These are phyloP conservation scores for Xylaria sp. DNA, from an alignment of 2,329 filamentous ascomycete species.

Conservation along the genomic window DNA sequence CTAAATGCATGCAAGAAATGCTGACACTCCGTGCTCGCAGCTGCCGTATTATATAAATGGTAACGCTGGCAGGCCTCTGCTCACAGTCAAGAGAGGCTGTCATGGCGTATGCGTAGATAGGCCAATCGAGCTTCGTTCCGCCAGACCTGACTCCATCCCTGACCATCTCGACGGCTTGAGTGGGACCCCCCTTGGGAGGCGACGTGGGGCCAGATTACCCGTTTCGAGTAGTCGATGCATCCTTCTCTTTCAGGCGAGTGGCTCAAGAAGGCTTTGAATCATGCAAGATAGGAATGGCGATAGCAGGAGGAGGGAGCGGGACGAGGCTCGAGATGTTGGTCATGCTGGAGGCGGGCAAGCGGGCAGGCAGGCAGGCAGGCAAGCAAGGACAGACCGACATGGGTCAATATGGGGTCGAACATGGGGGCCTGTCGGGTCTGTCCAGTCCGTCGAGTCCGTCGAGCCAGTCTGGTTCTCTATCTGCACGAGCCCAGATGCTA, in stretches of 20 bases:
- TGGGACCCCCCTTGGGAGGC: conserved; percentile 24
- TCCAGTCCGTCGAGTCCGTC: not conserved
- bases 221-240: conserved; percentile 26
- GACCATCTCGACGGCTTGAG: conserved; percentile 27
- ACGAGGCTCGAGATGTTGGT: conserved; percentile 34
- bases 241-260: conserved; percentile 20
- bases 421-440: not conserved
- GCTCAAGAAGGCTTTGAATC: conserved; percentile 30
- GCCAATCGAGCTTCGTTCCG: conserved; percentile 34
- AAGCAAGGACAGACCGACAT: not conserved
- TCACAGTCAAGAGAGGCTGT: conserved; percentile 31
- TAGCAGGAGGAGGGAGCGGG: conserved; percentile 23
- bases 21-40: conserved; percentile 20
- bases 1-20: conserved; percentile 8
- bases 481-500: conserved; percentile 18
- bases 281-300: conserved; percentile 35
- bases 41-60: conserved; percentile 20
- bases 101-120: conserved; percentile 23
- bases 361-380: not conserved
- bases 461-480: conserved; percentile 6
- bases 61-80: conserved; percentile 13
- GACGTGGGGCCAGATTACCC: conserved; percentile 25
- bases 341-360: conserved; percentile 19
- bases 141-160: conserved; percentile 34
- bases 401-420: too few relatives aligned